Evolutionary conservation across 129 eudicot species (phyloP).

Genomic region (Centaurea solstitialis): DNA sequence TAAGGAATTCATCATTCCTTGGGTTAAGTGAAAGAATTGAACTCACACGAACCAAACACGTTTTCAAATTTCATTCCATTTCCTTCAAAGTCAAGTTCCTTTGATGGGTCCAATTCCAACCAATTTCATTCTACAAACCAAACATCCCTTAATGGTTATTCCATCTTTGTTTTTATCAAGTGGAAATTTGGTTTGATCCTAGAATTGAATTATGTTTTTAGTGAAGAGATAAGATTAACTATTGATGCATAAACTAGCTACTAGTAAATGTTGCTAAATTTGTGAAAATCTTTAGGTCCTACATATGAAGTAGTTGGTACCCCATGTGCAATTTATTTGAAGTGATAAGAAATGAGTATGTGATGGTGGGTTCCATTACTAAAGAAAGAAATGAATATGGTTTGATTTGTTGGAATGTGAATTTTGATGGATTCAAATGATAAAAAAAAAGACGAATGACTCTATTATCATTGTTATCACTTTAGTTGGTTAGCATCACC

Average conservation of each 20-base stretch:
- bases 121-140: no score
- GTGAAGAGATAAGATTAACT: background rate
- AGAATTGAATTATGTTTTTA: background rate
- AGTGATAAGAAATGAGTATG: conserved; percentile 8
- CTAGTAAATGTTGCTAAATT: conserved; percentile 13
- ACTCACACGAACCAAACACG: no score
- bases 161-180: conserved; percentile 1
- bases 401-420: background rate
- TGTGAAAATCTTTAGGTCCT: background rate
- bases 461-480: conserved; percentile 1
- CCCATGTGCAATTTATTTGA: background rate
- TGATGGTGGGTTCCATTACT: background rate
- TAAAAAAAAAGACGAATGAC: background rate
- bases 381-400: background rate
- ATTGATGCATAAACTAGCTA: background rate
- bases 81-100: no score
- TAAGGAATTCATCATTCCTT: no score
- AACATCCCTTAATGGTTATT: background rate
- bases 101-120: no score
- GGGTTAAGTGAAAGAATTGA: no score
- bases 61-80: no score
- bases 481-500: conserved; percentile 1
- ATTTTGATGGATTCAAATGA: conserved; percentile 8
- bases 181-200: conserved; percentile 10
- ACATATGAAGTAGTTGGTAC: background rate